Percentiles rank a stretch among this genome's conserved stretches.
Evolutionary conservation across 208 protist genomes (phyloP).

Genomic region (Crithidia brevicula): DNA sequence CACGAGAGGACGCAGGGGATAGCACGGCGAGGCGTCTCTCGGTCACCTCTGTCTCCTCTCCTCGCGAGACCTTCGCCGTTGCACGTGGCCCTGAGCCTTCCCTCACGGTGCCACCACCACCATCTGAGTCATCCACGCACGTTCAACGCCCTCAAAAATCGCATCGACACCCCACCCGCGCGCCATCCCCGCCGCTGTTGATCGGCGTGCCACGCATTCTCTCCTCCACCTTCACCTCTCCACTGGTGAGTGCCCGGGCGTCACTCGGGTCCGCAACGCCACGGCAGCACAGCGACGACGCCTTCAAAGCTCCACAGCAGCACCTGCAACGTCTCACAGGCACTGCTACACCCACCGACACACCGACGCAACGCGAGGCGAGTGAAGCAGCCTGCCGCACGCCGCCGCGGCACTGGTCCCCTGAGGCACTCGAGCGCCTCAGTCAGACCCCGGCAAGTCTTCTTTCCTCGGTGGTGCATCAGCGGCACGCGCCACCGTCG

Average conservation of each 20-base stretch:
- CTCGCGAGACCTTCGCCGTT: no score
- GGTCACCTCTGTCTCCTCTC: no score
- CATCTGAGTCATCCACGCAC: background rate
- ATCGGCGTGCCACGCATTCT: constrained; percentile 18
- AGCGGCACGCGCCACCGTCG: background rate
- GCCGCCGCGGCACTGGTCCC: constrained; percentile 7
- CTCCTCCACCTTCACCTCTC: constrained; percentile 8
- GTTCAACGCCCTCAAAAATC: background rate
- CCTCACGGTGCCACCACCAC: background rate
- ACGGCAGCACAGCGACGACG: constrained; percentile 2
- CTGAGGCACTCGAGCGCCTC: background rate
- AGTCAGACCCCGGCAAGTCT: background rate
- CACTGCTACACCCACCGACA: background rate
- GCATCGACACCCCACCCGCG: background rate
- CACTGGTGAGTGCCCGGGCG: background rate
- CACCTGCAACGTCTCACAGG: no score
- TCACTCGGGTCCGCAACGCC: background rate
- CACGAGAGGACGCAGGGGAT: constrained; percentile 8
- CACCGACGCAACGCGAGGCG: background rate
- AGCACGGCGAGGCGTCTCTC: background rate
- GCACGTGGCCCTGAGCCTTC: no score
- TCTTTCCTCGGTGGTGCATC: background rate
- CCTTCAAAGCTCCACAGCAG: background rate
- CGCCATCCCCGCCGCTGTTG: constrained; percentile 3
- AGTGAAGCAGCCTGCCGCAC: background rate